Base-by-base conservation (phyloP, 1,139 yeast species). In the Yamadazyma dendronema region DNA sequence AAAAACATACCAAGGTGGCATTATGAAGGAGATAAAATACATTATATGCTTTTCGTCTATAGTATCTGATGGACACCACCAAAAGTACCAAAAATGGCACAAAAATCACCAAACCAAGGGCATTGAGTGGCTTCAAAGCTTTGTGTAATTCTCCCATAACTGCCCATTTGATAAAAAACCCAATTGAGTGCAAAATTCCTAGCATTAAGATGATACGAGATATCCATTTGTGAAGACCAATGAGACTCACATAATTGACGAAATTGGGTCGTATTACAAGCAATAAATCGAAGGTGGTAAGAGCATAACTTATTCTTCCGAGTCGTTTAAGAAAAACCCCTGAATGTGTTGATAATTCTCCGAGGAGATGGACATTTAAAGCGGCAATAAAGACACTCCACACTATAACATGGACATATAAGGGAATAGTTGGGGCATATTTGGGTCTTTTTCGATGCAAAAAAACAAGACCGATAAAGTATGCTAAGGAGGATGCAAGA, bases 191-290 rank as follows among this genome's bases (percentile, higher is more conserved):
- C 9, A 76, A 33, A 0, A 71, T 33, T 0, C 78, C 76, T 29
- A 77, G 61, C 0, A 72, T 46, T 0, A 84, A 67, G 4, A 84
- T 74, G 2, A 82, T 43, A 44, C 97, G 64, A 2, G 94, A 81
- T 0, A 84, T 57, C 96, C 96, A 87, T 56, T 86, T 87, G 59
- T 89, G 97, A 11, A 85, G 52, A 10, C 66, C 67, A 5, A 87
- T 50, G 11, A 80, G 57, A 29, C 74, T 67, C 40, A 85, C 58
- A 49, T 86, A 87, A 2, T 79, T 69, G 9, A 43, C 34, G 9
- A 49, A 28, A 35, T 53, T 50, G 3, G 95, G 89, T 35, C 86
- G 64, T 24, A 84, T 50, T 0, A 81, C 76, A 12, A 88, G 56
- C 35, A 80, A 69, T 10, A 86, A 61, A 39, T 81, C 70, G 24